phyloP scores from a whole-genome alignment of 78 protist genomes.

The Polysphondylium violaceum region DNA sequence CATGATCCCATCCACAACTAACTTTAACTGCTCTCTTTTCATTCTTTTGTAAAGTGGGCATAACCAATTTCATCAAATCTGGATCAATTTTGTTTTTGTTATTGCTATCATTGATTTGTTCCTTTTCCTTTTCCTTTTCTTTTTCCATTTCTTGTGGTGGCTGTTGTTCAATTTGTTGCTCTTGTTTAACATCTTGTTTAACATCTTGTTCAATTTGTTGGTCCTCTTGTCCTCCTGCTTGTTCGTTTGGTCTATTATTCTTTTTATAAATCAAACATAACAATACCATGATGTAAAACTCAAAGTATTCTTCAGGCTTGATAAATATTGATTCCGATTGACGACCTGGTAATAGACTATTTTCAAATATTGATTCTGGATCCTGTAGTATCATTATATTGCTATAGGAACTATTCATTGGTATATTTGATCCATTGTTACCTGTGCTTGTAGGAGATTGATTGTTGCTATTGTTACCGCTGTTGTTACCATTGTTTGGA shows the following conservation, averaged over 20 bases:
- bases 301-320: slow-evolving; percentile 76
- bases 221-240: not conserved
- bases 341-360: slow-evolving; percentile 34
- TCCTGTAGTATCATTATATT: not conserved
- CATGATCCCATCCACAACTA: slow-evolving; percentile 76
- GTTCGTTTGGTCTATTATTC: not conserved
- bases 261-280: slow-evolving; percentile 15
- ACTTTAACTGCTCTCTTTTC: slow-evolving; percentile 49
- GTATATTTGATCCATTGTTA: not conserved
- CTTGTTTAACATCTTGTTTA: not conserved
- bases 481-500: slow-evolving; percentile 3
- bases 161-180: not conserved
- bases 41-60: slow-evolving; percentile 35
- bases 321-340: slow-evolving; percentile 43
- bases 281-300: slow-evolving; percentile 34
- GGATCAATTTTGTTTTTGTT: slow-evolving; percentile 21
- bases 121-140: not conserved
- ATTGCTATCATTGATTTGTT: not conserved
- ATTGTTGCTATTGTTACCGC: not conserved
- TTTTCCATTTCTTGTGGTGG: not conserved
- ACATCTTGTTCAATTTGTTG: slow-evolving; percentile 4
- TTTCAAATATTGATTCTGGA: not conserved
- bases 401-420: too few relatives aligned
- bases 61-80: slow-evolving; percentile 24
- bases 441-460: not conserved